Conservation (phyloP, 805 yeast genomes). For the Candida argentea region DNA sequence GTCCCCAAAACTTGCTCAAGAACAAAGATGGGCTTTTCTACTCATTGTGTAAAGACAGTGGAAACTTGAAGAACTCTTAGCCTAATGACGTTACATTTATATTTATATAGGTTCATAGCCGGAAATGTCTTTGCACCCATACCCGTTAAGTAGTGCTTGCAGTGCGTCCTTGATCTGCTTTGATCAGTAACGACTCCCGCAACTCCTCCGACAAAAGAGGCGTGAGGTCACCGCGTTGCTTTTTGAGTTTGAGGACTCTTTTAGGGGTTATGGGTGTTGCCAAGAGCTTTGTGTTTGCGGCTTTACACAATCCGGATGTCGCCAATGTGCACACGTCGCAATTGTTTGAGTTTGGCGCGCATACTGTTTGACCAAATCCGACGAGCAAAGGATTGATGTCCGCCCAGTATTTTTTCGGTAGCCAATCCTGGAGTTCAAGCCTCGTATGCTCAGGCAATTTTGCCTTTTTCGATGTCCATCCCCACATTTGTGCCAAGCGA, state of each 20-base stretch:
- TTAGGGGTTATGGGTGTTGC: constrained; percentile 14
- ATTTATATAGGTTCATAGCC: constrained; percentile 1
- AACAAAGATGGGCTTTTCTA: constrained; percentile 39
- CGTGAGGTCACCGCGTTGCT: constrained; percentile 24
- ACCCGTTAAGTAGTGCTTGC: no score
- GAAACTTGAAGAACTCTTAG: constrained; percentile 14
- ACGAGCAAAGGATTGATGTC: constrained; percentile 81
- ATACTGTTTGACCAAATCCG: constrained; percentile 88
- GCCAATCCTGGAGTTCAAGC: constrained; percentile 57
- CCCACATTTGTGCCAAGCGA: constrained; percentile 69
- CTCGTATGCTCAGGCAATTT: constrained; percentile 73
- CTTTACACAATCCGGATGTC: constrained; percentile 44
- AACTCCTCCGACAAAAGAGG: constrained; percentile 8
- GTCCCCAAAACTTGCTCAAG: constrained; percentile 43
- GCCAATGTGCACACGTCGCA: constrained; percentile 65
- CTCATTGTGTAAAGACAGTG: constrained; percentile 39
- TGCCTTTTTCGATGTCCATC: constrained; percentile 49
- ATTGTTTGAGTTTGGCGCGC: constrained; percentile 58
- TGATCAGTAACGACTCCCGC: no score
- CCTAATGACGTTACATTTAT: background rate
- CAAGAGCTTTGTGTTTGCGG: constrained; percentile 39
- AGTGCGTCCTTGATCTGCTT: no score
- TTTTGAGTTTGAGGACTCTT: constrained; percentile 17
- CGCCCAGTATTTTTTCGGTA: constrained; percentile 66
- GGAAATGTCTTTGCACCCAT: no score